These are phyloP conservation scores for Calonectria henricotiae DNA, from an alignment of 2,329 filamentous ascomycete species.

Conservation along the genomic window DNA sequence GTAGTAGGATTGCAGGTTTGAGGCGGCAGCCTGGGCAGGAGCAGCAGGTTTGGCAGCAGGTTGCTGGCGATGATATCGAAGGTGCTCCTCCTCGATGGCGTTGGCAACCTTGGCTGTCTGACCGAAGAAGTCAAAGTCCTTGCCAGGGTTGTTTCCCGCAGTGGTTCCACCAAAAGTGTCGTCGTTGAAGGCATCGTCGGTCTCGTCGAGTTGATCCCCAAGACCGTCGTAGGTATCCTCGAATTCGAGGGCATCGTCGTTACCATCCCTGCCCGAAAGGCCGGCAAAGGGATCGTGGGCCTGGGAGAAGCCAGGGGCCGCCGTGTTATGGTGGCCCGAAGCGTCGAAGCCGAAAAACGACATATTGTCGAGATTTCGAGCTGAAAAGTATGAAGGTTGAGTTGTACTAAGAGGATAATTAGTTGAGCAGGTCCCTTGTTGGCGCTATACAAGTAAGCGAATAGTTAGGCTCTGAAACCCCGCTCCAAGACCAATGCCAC, in stretches of 20 bases:
- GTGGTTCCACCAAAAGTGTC: slow-evolving; percentile 83
- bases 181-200: slow-evolving; percentile 95
- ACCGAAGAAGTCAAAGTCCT: slow-evolving; percentile 98
- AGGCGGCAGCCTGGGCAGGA: slow-evolving; percentile 58
- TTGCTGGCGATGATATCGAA: slow-evolving; percentile 84
- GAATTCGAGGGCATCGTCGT: slow-evolving; percentile 79
- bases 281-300: slow-evolving; percentile 89
- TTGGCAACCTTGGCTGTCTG: slow-evolving; percentile 89
- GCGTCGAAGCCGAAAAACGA: slow-evolving; percentile 94
- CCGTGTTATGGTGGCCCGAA: slow-evolving; percentile 74
- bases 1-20: slow-evolving; percentile 55
- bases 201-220: slow-evolving; percentile 91
- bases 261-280: slow-evolving; percentile 76
- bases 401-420: slow-evolving; percentile 49
- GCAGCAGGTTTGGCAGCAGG: slow-evolving; percentile 65
- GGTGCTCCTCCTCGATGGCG: slow-evolving; percentile 92
- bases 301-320: slow-evolving; percentile 87
- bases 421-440: slow-evolving; percentile 34
- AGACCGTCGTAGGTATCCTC: slow-evolving; percentile 98
- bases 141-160: slow-evolving; percentile 75
- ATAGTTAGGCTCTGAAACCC: slow-evolving; percentile 30
- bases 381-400: slow-evolving; percentile 42
- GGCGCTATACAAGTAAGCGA: slow-evolving; percentile 25
- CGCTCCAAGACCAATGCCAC: slow-evolving; percentile 30
- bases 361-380: slow-evolving; percentile 69